Evolutionary conservation across 1,284 basidiomycete species (phyloP).

Genomic region (Malassezia cuniculi): DNA sequence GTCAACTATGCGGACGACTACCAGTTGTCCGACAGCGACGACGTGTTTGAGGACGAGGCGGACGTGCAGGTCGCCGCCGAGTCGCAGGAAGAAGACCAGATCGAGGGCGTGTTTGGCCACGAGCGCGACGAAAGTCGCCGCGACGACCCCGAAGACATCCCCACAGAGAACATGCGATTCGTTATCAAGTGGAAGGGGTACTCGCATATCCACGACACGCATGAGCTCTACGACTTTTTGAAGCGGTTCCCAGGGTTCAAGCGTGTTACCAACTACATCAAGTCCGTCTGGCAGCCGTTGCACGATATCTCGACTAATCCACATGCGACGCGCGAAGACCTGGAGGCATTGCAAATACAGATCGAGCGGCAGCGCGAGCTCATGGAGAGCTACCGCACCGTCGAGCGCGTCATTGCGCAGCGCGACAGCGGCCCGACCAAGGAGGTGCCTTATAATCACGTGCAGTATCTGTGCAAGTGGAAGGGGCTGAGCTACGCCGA

Average conservation of each 20-base stretch:
- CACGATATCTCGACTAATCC: slow-evolving; percentile 59
- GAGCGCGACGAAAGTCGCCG: slow-evolving; percentile 38
- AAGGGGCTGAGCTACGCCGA: slow-evolving; percentile 83
- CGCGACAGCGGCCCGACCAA: slow-evolving; percentile 55
- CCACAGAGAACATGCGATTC: slow-evolving; percentile 46
- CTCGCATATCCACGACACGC: slow-evolving; percentile 61
- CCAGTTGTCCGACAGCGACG: slow-evolving; percentile 34
- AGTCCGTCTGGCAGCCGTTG: slow-evolving; percentile 58
- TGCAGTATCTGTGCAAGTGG: slow-evolving; percentile 97
- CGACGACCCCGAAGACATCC: slow-evolving; percentile 45
- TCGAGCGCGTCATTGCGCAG: slow-evolving; percentile 80
- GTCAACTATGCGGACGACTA: slow-evolving; percentile 46
- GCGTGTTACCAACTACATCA: slow-evolving; percentile 98
- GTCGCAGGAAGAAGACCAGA: slow-evolving; percentile 27
- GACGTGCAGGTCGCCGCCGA: slow-evolving; percentile 14
- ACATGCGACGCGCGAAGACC: slow-evolving; percentile 69
- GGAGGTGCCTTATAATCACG: slow-evolving; percentile 51
- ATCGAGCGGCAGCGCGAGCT: slow-evolving; percentile 80
- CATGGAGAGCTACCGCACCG: slow-evolving; percentile 75
- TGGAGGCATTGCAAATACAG: slow-evolving; percentile 66
- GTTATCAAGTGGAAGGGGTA: slow-evolving; percentile 48
- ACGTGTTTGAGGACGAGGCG: slow-evolving; percentile 38
- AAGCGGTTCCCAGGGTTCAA: slow-evolving; percentile 79
- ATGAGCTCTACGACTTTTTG: slow-evolving; percentile 87
- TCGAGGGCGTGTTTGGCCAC: slow-evolving; percentile 48